Base-by-base conservation (phyloP, 2,329 filamentous ascomycete species). In the Aspergillus quadrilineatus region DNA sequence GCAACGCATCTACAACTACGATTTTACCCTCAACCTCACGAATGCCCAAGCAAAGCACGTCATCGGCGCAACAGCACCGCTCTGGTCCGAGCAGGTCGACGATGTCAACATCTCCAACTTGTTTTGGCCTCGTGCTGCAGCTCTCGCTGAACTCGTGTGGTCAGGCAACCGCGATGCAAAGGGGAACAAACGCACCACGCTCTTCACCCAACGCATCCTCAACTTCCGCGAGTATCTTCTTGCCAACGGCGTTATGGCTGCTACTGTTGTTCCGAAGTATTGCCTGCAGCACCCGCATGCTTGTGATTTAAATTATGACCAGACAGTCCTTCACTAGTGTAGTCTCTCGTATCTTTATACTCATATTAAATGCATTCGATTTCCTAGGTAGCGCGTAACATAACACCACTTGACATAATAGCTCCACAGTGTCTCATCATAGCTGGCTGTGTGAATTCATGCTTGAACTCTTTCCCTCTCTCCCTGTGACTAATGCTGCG, bases 181-280 rank as follows among this genome's bases (percentile, higher is more conserved):
- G 1, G 81, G 80, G 46, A 69, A 74, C 32, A 83, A 83, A 72
- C 71, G 80, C 12, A 82, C 80, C 0, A 83, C 79, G 2, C 64
- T 75, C 59, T 67, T 84, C 60, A 84, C 82, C 8, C 80, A 83
- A 70, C 75, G 82, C 4, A 79, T 85, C 50, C 64, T 84, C 9
- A 85, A 85, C 67, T 85, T 85, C 72, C 75, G 82, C 39, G 82
- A 85, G 71, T 85, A 84, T 59, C 72, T 85, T 6, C 76, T 85
- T 50, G 80, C 81, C 1, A 81, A 79, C 60, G 81, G 81, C 2
- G 73, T 85, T 1, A 68, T 71, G 60, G 82, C 82, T 9, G 67
- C 76, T 17, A 76, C 79, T 2, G 60, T 85, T 53, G 77, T 82
- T 67, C 80, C 82, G 9, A 84, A 83, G 71, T 85, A 83, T 64